A percentile compares a stretch with the other conserved stretches of the same genome.
These are phyloP conservation scores for Forsythia viridissima DNA, from an alignment of 257 asterid genomes.

Conservation along the genomic window DNA sequence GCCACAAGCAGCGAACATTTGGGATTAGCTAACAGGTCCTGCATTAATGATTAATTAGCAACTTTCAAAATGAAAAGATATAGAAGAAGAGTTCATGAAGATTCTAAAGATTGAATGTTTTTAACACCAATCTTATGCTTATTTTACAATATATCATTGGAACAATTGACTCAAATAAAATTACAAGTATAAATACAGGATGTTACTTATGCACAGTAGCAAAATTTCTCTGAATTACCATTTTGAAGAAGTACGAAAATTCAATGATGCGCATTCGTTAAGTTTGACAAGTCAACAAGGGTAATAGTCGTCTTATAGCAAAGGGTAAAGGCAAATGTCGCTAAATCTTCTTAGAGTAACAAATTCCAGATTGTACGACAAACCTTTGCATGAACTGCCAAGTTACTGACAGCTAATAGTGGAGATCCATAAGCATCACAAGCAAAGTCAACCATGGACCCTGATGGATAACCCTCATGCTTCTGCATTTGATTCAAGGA, in stretches of 20 bases:
- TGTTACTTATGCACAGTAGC: neutral
- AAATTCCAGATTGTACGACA: constrained; percentile 12
- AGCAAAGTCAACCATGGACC: constrained; percentile 94
- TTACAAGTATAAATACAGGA: neutral
- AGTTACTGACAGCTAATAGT: constrained; percentile 72
- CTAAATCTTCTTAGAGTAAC: neutral
- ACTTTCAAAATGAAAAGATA: constrained; percentile 11
- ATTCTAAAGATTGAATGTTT: constrained; percentile 3
- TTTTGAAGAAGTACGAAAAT: neutral
- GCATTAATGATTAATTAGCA: constrained; percentile 31
- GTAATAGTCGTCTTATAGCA: neutral
- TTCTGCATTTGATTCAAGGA: constrained; percentile 45
- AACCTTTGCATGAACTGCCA: constrained; percentile 95
- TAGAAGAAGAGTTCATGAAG: constrained; percentile 1
- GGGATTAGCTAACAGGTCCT: constrained; percentile 88
- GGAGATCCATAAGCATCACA: constrained; percentile 93
- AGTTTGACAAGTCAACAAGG: neutral
- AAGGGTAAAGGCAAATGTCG: neutral
- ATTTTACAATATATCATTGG: neutral
- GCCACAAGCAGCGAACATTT: constrained; percentile 95
- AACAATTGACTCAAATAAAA: neutral
- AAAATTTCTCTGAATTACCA: neutral
- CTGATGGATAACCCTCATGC: constrained; percentile 92
- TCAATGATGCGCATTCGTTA: neutral
- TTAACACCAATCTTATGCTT: neutral